phyloP scores from a whole-genome alignment of 176 grass and related monocot genomes.

The Oryza glumipatula region DNA sequence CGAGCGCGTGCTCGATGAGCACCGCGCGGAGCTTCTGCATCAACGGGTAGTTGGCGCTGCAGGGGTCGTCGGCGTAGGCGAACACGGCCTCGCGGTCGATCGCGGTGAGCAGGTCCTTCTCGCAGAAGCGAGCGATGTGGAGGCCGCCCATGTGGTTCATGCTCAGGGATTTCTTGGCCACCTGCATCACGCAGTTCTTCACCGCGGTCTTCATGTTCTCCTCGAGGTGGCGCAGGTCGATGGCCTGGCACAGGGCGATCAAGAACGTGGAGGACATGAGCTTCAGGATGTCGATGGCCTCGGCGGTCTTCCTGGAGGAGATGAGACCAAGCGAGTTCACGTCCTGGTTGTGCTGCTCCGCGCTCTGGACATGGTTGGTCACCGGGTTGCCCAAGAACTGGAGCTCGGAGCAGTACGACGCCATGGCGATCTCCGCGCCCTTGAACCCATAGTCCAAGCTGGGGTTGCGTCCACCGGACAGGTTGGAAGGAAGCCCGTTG shows the following conservation, averaged over 20 bases:
- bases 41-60: conserved; percentile 77
- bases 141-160: conserved; percentile 64
- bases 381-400: conserved; percentile 93
- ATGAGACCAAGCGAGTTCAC: conserved; percentile 91
- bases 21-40: conserved; percentile 85
- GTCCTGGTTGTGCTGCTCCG: conserved; percentile 98
- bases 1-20: conserved; percentile 76
- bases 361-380: conserved; percentile 97
- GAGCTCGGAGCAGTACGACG: conserved; percentile 92
- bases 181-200: conserved; percentile 71
- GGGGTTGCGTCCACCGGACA: conserved; percentile 84
- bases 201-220: conserved; percentile 80
- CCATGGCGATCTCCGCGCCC: conserved; percentile 96
- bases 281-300: conserved; percentile 87
- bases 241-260: conserved; percentile 77
- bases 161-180: conserved; percentile 71
- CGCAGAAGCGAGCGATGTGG: conserved; percentile 73
- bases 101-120: conserved; percentile 73
- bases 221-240: conserved; percentile 84
- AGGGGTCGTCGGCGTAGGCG: conserved; percentile 90
- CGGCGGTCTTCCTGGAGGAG: conserved; percentile 89
- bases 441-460: conserved; percentile 97
- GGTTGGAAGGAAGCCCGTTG: conserved; percentile 87
- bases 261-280: conserved; percentile 88
- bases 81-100: conserved; percentile 84